These are phyloP conservation scores for Termitomyces sp. DNA, from an alignment of 1,284 basidiomycete species.

Conservation along the genomic window DNA sequence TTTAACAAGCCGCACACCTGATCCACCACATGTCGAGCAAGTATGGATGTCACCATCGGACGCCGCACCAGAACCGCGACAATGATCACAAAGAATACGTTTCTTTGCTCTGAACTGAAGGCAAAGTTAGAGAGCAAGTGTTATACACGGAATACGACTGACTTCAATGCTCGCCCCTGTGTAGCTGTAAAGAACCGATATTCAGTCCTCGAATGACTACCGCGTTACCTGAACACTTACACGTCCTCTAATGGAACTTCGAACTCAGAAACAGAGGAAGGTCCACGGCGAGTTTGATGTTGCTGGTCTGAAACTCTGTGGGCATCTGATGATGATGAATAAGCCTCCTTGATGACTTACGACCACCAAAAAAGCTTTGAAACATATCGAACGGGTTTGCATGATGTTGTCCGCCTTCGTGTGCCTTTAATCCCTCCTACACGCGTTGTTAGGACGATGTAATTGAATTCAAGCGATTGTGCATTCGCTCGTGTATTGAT, in stretches of 20 bases:
- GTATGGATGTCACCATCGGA: slow-evolving; percentile 81
- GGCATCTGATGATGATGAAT: not conserved
- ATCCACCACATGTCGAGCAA: slow-evolving; percentile 78
- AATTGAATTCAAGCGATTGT: not conserved
- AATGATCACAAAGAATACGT: slow-evolving; percentile 87
- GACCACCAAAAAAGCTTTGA: slow-evolving; percentile 84
- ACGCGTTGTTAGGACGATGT: slow-evolving; percentile 4
- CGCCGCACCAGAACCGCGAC: slow-evolving; percentile 87
- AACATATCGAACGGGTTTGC: slow-evolving; percentile 95
- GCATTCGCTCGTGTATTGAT: not conserved
- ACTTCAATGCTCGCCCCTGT: slow-evolving; percentile 80
- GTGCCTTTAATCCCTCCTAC: slow-evolving; percentile 82
- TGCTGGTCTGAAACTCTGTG: slow-evolving; percentile 29
- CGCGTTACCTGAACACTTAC: slow-evolving; percentile 36
- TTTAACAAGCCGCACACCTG: slow-evolving; percentile 78
- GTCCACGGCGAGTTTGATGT: slow-evolving; percentile 76
- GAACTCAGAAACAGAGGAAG: slow-evolving; percentile 80
- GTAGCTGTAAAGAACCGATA: slow-evolving; percentile 42
- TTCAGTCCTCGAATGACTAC: slow-evolving; percentile 1
- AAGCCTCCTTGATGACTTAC: slow-evolving; percentile 34
- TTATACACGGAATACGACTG: slow-evolving; percentile 23
- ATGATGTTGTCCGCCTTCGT: slow-evolving; percentile 69
- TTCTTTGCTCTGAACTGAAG: slow-evolving; percentile 86
- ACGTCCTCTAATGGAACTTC: slow-evolving; percentile 84
- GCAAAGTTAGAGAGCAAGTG: not conserved